Percentiles rank a stretch among this genome's conserved stretches.
These are phyloP conservation scores for Aquilaria agallochum DNA, from an alignment of 441 rosid species.

Conservation along the genomic window DNA sequence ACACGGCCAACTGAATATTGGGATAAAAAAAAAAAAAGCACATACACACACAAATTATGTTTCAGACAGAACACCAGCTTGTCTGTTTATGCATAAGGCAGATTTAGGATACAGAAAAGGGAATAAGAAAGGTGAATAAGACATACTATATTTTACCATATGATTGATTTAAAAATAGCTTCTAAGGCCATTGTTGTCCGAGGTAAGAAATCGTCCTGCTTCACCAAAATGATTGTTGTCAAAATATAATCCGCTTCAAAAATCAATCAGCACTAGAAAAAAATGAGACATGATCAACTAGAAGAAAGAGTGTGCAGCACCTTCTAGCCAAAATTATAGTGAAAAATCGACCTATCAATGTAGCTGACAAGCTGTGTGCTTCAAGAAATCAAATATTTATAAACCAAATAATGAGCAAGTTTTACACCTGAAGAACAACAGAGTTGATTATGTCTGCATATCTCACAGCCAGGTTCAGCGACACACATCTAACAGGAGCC, in stretches of 20 bases:
- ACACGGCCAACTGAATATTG: slow-evolving; percentile 72
- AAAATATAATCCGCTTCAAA: slow-evolving; percentile 9
- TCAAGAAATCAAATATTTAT: slow-evolving; percentile 1
- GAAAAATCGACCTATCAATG: background rate
- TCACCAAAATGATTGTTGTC: slow-evolving; percentile 23
- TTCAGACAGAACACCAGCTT: too few relatives aligned
- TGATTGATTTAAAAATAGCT: slow-evolving; percentile 72
- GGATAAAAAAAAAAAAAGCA: slow-evolving; percentile 4
- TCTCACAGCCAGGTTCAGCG: slow-evolving; percentile 84
- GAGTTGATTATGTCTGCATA: slow-evolving; percentile 84
- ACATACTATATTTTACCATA: slow-evolving; percentile 69
- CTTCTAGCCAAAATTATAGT: background rate
- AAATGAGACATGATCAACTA: background rate
- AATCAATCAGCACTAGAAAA: slow-evolving; percentile 1
- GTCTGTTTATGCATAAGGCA: slow-evolving; percentile 1
- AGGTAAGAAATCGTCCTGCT: slow-evolving; percentile 91
- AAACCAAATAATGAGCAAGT: background rate
- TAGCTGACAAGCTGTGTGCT: background rate
- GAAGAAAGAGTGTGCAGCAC: background rate
- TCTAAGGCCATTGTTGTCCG: slow-evolving; percentile 80
- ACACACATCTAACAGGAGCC: slow-evolving; percentile 87
- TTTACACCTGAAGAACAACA: slow-evolving; percentile 72
- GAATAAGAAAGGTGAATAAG: slow-evolving; percentile 22
- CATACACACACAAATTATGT: too few relatives aligned
- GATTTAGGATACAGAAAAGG: background rate